Conservation (phyloP, 2,329 filamentous ascomycete species). For the Chaetothyriales sp. region DNA sequence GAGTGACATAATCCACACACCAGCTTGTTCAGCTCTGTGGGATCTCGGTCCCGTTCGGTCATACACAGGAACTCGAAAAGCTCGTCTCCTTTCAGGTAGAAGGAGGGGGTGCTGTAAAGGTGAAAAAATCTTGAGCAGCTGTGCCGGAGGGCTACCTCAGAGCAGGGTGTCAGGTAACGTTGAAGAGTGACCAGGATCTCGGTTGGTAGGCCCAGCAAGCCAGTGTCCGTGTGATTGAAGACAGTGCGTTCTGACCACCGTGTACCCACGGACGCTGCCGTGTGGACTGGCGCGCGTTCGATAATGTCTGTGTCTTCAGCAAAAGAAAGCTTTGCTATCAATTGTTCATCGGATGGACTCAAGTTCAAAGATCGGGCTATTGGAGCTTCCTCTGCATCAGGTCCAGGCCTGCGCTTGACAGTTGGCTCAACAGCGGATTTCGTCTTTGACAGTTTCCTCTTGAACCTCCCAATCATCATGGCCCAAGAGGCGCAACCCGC, state of each 20-base stretch:
- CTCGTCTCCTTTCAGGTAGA: slow-evolving; percentile 14
- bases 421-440: slow-evolving; percentile 7
- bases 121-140: slow-evolving; percentile 16
- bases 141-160: slow-evolving; percentile 16
- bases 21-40: slow-evolving; percentile 11
- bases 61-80: slow-evolving; percentile 18
- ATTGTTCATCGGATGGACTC: slow-evolving; percentile 17
- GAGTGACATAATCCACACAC: slow-evolving; percentile 16
- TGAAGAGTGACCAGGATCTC: slow-evolving; percentile 15
- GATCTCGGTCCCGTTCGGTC: slow-evolving; percentile 18
- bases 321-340: slow-evolving; percentile 14
- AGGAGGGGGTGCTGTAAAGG: slow-evolving; percentile 15
- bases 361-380: slow-evolving; percentile 9
- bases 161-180: slow-evolving; percentile 11
- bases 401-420: neutral
- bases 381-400: slow-evolving; percentile 5
- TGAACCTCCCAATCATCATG: slow-evolving; percentile 7
- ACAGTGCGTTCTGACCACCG: slow-evolving; percentile 14
- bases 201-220: slow-evolving; percentile 16
- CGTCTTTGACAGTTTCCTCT: slow-evolving; percentile 13
- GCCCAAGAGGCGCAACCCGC: neutral
- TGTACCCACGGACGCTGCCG: slow-evolving; percentile 12
- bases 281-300: slow-evolving; percentile 11
- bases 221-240: slow-evolving; percentile 17
- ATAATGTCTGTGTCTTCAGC: slow-evolving; percentile 14